Evolutionary conservation across 768 basidiomycete species (phyloP), one percentile per base, ranked within the genome.

Genomic region (Rhizopogon sp.): DNA sequence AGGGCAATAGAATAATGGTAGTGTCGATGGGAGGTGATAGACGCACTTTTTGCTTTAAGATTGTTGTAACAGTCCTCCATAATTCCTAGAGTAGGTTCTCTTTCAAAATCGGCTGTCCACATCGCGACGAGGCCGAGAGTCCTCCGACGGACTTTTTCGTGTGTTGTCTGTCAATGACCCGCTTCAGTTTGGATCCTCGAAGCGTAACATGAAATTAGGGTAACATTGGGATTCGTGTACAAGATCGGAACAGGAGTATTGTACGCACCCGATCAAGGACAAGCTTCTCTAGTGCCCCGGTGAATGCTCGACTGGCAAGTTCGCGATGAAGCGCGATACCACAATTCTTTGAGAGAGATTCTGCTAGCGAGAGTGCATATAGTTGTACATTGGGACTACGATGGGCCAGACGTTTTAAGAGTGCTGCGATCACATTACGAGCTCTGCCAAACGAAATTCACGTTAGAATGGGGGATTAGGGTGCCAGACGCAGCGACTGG

Each of bases 361-460:
- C 96, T 2, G 87, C 80, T 16, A 98, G 79, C 1, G 91, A 83
- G 5, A 99, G 82, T 5, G 96, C 82, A 65, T 95, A 98, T 1
- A 98, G 81, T 72, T 99, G 97, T 2, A 99, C 97, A 62, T 96
- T 99, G 2, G 97, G 89, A 68, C 90, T 97, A 17, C 97, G 84
- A 71, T 99, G 97, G 9, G 88, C 80, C 2, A 99, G 79, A 5
- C 97, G 90, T 71, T 95, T 98, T 64, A 94, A 78, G 33, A 97
- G 65, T 0, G 96, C 81, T 11, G 87, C 85, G 57, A 95, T 81
- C 54, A 90, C 91, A 62, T 88, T 84, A 52, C 88, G 88, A 8
- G 96, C 93, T 10, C 96, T 98, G 72, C 9, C 42, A 31, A 37
- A 37, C n/a, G 13, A 42, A 43, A 37, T 17, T 45, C 29, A n/a